Evolutionary conservation across 2,329 filamentous ascomycete species (phyloP), one percentile per base, ranked within the genome.

Genomic region (Cladophialophora yegresii): DNA sequence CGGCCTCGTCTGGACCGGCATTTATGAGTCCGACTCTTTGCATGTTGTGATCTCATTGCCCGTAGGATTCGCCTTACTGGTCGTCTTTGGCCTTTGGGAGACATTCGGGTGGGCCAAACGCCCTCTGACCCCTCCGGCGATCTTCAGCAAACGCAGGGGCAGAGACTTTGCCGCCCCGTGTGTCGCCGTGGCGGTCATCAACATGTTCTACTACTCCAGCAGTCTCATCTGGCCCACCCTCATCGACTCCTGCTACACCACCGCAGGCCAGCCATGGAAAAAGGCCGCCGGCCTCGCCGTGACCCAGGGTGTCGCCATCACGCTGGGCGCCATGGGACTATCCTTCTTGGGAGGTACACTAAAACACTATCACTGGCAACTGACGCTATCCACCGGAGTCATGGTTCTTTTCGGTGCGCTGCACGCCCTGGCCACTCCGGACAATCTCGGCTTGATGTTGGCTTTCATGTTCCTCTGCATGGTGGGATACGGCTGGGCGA

Each of bases 331-430:
- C 0, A 72, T 78, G 0, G 67, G 80, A 13, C 73, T 82, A 4
- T 76, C 75, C 0, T 59, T 74, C 3, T 75, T 82, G 47, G 81
- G 81, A 13, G 74, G 74, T 51, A 75, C 71, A 62, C 77, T 83
- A 50, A 74, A 76, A 9, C 75, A 79, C 64, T 83, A 80, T 79
- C 75, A 80, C 22, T 81, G 79, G 80, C 78, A 78, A 23, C 70
- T 82, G n/a, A 79, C 75, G 0, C 79, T 72, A 0, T 78, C 77
- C 0, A 74, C 79, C 4, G 75, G 76, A 43, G 67, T 82, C 23
- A 83, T 82, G 79, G 79, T 81, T 4, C 62, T 82, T 5, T 82
- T 82, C 62, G 81, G 80, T 1, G 77, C 77, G 0, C 69, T 83
- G 28, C 69, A 82, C 23, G 80, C 75, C 0, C 69, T 82, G 1